Conservation (phyloP, 2,329 filamentous ascomycete species). For the Aspergillus neotritici region DNA sequence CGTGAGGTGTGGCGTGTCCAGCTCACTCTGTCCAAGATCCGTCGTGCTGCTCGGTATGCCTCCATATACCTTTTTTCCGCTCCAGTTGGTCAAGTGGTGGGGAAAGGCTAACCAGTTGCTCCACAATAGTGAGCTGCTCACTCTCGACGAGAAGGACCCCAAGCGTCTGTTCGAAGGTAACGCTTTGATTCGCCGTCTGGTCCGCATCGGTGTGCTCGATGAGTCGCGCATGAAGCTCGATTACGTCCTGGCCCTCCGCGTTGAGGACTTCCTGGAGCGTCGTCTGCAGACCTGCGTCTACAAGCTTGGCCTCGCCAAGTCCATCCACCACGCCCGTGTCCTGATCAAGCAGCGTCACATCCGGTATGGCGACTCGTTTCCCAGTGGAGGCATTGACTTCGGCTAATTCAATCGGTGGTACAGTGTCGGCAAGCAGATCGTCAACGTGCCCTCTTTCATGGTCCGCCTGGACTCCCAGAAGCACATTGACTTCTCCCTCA, state of each 20-base stretch:
- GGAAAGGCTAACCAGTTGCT: constrained; percentile 5
- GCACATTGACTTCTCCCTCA: constrained; percentile 99
- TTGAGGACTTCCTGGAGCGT: constrained; percentile 99
- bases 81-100: neutral
- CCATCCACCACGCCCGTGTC: constrained; percentile 99
- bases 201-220: constrained; percentile 98
- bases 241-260: constrained; percentile 99
- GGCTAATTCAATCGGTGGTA: constrained; percentile 6
- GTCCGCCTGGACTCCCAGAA: constrained; percentile 99
- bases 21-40: constrained; percentile 99
- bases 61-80: constrained; percentile 2
- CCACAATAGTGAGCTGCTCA: constrained; percentile 83
- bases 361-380: constrained; percentile 49
- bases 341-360: constrained; percentile 99
- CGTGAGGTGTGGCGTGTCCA: constrained; percentile 99
- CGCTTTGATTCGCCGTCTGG: constrained; percentile 98
- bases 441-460: constrained; percentile 99
- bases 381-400: neutral
- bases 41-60: constrained; percentile 99
- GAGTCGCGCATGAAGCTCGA: constrained; percentile 99
- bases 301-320: constrained; percentile 99
- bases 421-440: constrained; percentile 99
- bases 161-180: constrained; percentile 99
- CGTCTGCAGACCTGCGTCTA: constrained; percentile 99
- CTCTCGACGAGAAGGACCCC: constrained; percentile 99